Conservation (phyloP, 257 asterid species). For the Parsonsia alboflavescens region DNA sequence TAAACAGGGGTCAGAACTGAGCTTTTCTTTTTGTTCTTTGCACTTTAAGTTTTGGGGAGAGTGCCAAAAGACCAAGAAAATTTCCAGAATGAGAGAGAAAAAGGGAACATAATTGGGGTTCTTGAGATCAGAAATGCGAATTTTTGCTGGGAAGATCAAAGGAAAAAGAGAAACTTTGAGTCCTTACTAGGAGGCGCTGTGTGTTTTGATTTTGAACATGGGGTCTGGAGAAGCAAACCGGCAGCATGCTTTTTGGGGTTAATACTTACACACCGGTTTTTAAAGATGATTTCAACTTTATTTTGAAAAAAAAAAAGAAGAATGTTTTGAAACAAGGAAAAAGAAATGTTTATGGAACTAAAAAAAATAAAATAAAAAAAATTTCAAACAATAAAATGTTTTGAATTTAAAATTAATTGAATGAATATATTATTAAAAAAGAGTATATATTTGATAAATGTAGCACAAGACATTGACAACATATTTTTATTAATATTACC, state of each 20-base stretch:
- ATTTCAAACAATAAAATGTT: too few species aligned
- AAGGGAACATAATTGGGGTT: conserved; percentile 5
- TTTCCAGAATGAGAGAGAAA: conserved; percentile 25
- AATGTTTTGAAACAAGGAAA: background rate
- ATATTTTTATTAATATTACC: too few species aligned
- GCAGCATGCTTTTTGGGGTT: background rate
- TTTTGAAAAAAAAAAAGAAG: background rate
- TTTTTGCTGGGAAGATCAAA: conserved; percentile 15
- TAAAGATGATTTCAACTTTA: background rate
- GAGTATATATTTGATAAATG: too few species aligned
- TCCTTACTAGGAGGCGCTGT: background rate
- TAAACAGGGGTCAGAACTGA: conserved; percentile 26
- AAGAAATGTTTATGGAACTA: too few species aligned
- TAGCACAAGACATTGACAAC: too few species aligned
- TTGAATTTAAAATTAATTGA: too few species aligned
- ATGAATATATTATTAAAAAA: too few species aligned
- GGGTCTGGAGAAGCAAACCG: background rate
- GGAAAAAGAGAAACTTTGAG: background rate
- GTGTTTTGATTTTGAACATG: background rate
- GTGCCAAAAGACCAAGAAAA: conserved; percentile 25
- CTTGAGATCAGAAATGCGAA: conserved; percentile 9
- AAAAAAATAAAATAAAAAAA: too few species aligned
- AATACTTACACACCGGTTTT: background rate
- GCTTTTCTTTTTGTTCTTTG: conserved; percentile 50
- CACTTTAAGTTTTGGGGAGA: conserved; percentile 33